phyloP scores from a whole-genome alignment of 169 alveolate genomes.

The Toxoplasma gondii region DNA sequence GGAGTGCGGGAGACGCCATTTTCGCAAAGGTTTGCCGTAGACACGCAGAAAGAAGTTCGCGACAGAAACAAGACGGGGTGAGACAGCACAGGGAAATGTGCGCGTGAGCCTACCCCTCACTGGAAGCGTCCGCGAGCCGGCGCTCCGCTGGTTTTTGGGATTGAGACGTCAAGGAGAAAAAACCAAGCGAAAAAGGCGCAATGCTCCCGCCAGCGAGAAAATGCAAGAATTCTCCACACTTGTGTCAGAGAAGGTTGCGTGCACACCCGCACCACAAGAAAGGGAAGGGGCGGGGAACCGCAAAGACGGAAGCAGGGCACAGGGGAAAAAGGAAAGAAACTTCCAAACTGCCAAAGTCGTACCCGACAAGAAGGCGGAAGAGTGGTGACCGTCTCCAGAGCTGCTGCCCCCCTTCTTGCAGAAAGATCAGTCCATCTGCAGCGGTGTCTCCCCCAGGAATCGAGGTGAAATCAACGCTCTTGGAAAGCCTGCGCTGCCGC shows the following conservation, averaged over 20 bases:
- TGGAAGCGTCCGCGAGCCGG: neutral
- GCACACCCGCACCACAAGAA: neutral
- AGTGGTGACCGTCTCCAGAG: neutral
- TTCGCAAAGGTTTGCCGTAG: neutral
- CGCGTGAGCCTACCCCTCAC: neutral
- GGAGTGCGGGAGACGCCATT: neutral
- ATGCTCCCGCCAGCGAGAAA: neutral
- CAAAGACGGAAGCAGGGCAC: neutral
- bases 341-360: neutral
- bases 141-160: too few species aligned
- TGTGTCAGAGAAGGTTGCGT: neutral
- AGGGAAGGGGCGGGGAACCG: neutral
- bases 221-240: neutral
- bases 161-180: neutral
- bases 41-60: neutral
- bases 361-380: neutral
- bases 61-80: neutral
- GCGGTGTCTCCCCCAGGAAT: neutral
- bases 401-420: neutral
- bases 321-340: neutral
- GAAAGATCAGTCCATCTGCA: neutral
- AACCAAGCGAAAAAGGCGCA: neutral
- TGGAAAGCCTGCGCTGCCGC: neutral
- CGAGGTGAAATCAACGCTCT: neutral
- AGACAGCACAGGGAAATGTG: neutral